Percentiles rank a stretch among this genome's conserved stretches.
phyloP scores from a whole-genome alignment of 495 filamentous ascomycete genomes.

The Letharia lupina region DNA sequence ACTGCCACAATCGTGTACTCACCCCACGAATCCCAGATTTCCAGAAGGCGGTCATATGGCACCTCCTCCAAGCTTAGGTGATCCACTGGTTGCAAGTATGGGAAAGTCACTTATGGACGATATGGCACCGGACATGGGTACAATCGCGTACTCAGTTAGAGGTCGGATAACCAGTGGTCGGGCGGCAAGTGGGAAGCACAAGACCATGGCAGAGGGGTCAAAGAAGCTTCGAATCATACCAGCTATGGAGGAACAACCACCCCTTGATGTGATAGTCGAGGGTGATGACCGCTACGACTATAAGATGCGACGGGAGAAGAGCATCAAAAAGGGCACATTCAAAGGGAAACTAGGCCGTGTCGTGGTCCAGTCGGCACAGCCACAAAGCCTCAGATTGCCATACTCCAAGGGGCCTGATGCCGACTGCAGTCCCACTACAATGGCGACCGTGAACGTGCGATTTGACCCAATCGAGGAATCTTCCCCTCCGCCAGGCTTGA shows the following conservation, averaged over 20 bases:
- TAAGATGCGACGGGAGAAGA: conserved; percentile 63
- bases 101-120: conserved; percentile 59
- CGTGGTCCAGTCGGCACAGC: conserved; percentile 64
- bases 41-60: conserved; percentile 65
- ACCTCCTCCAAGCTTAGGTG: conserved; percentile 75
- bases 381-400: conserved; percentile 55
- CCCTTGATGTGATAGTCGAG: conserved; percentile 47
- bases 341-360: conserved; percentile 66
- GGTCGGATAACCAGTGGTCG: conserved; percentile 39
- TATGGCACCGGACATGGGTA: conserved; percentile 71
- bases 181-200: conserved; percentile 37
- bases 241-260: conserved; percentile 62
- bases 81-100: conserved; percentile 46
- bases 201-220: conserved; percentile 40
- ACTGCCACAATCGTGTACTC: conserved; percentile 52
- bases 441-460: conserved; percentile 58
- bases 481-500: conserved; percentile 58
- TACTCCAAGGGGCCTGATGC: conserved; percentile 34
- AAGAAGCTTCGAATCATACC: conserved; percentile 75
- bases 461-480: conserved; percentile 60
- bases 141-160: conserved; percentile 65
- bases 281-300: conserved; percentile 54
- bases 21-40: conserved; percentile 45
- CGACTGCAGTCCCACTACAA: conserved; percentile 42
- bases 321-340: conserved; percentile 68